Evolutionary conservation across 2,329 filamentous ascomycete genomes (phyloP), one percentile per base, ranked within the genome.

Genomic region (Cadophora sp.): DNA sequence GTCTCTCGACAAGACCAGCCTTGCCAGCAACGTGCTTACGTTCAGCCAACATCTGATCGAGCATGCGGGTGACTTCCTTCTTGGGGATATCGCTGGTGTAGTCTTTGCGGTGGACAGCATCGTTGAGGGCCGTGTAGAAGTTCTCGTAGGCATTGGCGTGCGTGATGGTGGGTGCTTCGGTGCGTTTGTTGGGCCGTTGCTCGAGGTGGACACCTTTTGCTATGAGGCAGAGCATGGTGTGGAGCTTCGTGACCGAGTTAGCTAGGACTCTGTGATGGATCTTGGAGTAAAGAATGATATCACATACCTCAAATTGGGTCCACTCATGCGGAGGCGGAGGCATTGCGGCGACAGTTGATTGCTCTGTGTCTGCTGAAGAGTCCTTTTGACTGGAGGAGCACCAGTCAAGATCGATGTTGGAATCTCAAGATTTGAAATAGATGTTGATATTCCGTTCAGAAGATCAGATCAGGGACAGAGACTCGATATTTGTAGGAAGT

Each of bases 111-210:
- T 78, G 72, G 22, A 79, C 67, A 8, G 74, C 72, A 40, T 73
- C 50, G 62, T 80, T 80, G 50, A 80, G 68, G 55, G 72, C 67
- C 0, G 74, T 74, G 16, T 76, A 73, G 62, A 80, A 75, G 34
- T 69, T 67, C 14, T 73, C 62, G 56, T 75, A 69, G 31, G 72
- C 68, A 22, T 68, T 65, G 22, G 31, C 19, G 16, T 43, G 55
- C 4, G 70, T 43, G 0, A 58, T 19, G 34, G 51, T 56, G 4
- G 46, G 26, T 48, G 50, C 59, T 12, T 69, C 65, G 43, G 62
- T 67, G 40, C 76, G 73, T 22, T 72, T 72, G 40, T 69, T 62
- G 29, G 40, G 55, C 4, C 70, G 71, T 62, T 74, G 75, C 58
- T 66, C 66, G 56, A 70, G 61, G 43, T 74, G 73, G 14, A 66